A percentile compares a stretch with the other conserved stretches of the same genome.
Evolutionary conservation across 257 asterid species (phyloP).

Genomic region (Galeopsis tetrahit): DNA sequence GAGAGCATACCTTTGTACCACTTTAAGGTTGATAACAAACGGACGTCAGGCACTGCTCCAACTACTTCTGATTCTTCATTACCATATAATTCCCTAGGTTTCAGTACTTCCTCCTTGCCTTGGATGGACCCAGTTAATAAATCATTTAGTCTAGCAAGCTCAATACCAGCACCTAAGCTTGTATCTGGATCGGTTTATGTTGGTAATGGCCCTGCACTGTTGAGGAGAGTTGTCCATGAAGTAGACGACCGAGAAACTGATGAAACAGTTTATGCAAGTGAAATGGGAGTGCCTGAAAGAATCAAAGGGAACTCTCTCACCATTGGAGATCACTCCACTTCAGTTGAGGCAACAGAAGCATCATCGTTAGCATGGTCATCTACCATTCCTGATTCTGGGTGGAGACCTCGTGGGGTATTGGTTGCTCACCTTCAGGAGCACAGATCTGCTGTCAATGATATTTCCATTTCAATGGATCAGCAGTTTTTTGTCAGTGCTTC

Average conservation of each 20-base stretch:
- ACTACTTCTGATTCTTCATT: slow-evolving; percentile 69
- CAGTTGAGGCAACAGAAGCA: slow-evolving; percentile 64
- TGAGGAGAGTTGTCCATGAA: slow-evolving; percentile 98
- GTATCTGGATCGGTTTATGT: slow-evolving; percentile 80
- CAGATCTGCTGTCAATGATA: slow-evolving; percentile 89
- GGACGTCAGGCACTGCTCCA: slow-evolving; percentile 49
- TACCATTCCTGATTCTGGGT: slow-evolving; percentile 92
- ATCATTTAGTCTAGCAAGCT: slow-evolving; percentile 80
- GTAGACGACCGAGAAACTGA: slow-evolving; percentile 85
- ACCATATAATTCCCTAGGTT: slow-evolving; percentile 66
- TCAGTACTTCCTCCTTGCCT: slow-evolving; percentile 88
- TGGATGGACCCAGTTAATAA: slow-evolving; percentile 89
- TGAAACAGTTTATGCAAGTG: slow-evolving; percentile 64
- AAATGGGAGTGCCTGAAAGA: slow-evolving; percentile 62
- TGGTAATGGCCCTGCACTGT: slow-evolving; percentile 69
- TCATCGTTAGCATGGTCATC: slow-evolving; percentile 72
- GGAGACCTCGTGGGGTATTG: slow-evolving; percentile 99
- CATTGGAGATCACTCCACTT: slow-evolving; percentile 53
- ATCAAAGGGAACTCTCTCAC: slow-evolving; percentile 59
- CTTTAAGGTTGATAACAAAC: slow-evolving; percentile 81
- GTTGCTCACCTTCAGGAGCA: slow-evolving; percentile 99
- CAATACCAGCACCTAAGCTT: slow-evolving; percentile 81
- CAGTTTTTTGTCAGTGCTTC: slow-evolving; percentile 98
- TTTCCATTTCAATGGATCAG: slow-evolving; percentile 89
- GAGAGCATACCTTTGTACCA: slow-evolving; percentile 92